Conservation (phyloP, 1,284 basidiomycete genomes). For the Ceratobasidium sp. region DNA sequence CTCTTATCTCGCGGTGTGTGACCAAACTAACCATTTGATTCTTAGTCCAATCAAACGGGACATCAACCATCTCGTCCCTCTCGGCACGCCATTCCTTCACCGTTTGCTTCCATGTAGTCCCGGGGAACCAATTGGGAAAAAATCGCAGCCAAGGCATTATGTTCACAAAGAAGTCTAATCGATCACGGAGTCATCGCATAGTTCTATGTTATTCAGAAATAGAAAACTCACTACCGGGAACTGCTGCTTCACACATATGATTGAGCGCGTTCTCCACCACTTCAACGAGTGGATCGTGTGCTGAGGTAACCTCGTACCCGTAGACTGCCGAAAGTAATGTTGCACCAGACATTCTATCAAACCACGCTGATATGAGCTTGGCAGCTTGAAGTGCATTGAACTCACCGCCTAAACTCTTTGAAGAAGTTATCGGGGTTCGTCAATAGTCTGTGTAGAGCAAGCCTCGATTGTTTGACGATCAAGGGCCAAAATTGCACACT, state of each 20-base stretch:
- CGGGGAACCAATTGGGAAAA: conserved; percentile 23
- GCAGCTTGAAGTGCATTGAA: too few relatives aligned
- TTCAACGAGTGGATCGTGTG: conserved; percentile 33
- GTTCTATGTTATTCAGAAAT: neutral
- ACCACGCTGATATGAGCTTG: neutral
- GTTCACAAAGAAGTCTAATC: conserved; percentile 28
- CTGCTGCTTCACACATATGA: neutral
- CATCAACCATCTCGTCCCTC: conserved; percentile 10
- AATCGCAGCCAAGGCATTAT: conserved; percentile 20
- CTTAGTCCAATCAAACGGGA: conserved; percentile 28
- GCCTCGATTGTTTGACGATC: neutral
- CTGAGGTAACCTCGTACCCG: conserved; percentile 39
- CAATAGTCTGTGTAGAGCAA: neutral
- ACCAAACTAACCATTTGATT: conserved; percentile 23
- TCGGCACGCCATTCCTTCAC: conserved; percentile 20
- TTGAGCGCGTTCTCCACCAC: conserved; percentile 23
- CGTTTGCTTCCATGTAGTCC: conserved; percentile 6
- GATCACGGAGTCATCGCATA: neutral
- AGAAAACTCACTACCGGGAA: neutral
- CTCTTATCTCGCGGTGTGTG: too few relatives aligned
- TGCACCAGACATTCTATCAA: conserved; percentile 1
- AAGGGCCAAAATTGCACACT: conserved; percentile 1
- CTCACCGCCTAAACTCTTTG: conserved; percentile 26
- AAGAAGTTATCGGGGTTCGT: conserved; percentile 16
- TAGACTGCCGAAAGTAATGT: conserved; percentile 27